phyloP scores from a whole-genome alignment of 441 rosid species.

The Syzygium syzygioides region DNA sequence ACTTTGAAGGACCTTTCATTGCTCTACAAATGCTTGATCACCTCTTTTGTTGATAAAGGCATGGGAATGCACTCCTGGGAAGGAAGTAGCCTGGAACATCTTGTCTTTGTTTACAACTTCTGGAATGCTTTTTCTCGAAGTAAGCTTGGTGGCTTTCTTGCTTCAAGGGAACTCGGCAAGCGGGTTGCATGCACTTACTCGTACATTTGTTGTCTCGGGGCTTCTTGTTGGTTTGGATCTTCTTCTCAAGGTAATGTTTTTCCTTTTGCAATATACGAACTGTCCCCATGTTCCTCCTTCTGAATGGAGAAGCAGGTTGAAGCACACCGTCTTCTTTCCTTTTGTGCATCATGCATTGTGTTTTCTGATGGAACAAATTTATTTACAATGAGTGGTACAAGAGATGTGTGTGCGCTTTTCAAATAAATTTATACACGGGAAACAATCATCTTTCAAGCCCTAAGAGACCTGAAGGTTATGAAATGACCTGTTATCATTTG shows the following conservation, averaged over 20 bases:
- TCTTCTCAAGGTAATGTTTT: constrained; percentile 64
- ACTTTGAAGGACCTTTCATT: neutral
- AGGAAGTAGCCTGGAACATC: constrained; percentile 68
- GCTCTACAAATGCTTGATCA: neutral
- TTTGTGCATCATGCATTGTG: neutral
- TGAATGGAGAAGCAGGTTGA: neutral
- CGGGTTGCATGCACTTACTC: constrained; percentile 67
- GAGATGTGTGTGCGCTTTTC: neutral
- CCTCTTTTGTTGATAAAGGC: constrained; percentile 31
- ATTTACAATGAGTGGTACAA: neutral
- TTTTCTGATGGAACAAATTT: neutral
- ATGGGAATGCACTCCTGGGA: constrained; percentile 82
- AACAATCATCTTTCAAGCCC: neutral
- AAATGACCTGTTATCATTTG: neutral
- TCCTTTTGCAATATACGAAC: neutral
- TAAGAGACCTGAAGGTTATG: neutral
- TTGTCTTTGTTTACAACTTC: constrained; percentile 73
- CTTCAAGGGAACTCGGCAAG: constrained; percentile 83
- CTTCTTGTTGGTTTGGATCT: constrained; percentile 66
- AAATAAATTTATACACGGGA: neutral
- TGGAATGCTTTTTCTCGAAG: constrained; percentile 91
- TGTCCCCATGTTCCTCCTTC: neutral
- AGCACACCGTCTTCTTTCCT: neutral
- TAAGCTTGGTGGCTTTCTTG: constrained; percentile 91
- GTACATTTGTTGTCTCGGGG: constrained; percentile 73